A percentile compares a stretch with the other conserved stretches of the same genome.
Conservation (phyloP, 306 rosid species). For the Prunus padus region DNA sequence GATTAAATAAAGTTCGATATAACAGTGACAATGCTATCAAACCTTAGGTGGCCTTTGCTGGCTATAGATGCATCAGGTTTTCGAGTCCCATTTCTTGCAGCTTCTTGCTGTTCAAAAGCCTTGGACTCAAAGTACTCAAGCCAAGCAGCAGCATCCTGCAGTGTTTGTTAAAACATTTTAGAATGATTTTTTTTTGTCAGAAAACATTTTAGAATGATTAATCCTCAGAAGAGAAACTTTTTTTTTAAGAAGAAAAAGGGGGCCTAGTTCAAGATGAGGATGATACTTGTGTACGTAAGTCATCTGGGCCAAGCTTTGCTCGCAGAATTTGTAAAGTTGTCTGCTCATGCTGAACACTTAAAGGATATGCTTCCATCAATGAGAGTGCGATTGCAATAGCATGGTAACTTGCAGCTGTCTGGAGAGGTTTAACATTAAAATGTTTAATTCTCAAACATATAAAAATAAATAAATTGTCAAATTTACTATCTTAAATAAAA, state of each 20-base stretch:
- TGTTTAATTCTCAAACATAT: neutral
- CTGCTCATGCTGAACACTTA: slow-evolving; percentile 99
- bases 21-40: slow-evolving; percentile 21
- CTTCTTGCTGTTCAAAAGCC: slow-evolving; percentile 99
- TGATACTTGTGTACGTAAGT: slow-evolving; percentile 91
- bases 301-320: slow-evolving; percentile 96
- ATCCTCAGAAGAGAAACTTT: neutral
- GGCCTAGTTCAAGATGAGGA: neutral
- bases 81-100: slow-evolving; percentile 92
- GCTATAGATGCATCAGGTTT: slow-evolving; percentile 98
- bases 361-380: slow-evolving; percentile 97
- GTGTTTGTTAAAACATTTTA: slow-evolving; percentile 27
- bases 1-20: slow-evolving; percentile 5
- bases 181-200: too few relatives aligned
- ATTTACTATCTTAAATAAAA: neutral
- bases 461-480: neutral
- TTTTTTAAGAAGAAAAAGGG: neutral
- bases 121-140: slow-evolving; percentile 98
- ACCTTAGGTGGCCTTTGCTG: slow-evolving; percentile 98
- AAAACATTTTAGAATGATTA: slow-evolving; percentile 10
- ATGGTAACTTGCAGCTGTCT: slow-evolving; percentile 99
- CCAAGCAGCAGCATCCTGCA: slow-evolving; percentile 99
- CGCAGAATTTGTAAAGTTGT: slow-evolving; percentile 91
- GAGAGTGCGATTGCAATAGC: slow-evolving; percentile 98
- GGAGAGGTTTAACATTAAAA: slow-evolving; percentile 40